Base-by-base conservation (phyloP, 2,329 filamentous ascomycete genomes). In the Hawksworthiomyces lignivorus region DNA sequence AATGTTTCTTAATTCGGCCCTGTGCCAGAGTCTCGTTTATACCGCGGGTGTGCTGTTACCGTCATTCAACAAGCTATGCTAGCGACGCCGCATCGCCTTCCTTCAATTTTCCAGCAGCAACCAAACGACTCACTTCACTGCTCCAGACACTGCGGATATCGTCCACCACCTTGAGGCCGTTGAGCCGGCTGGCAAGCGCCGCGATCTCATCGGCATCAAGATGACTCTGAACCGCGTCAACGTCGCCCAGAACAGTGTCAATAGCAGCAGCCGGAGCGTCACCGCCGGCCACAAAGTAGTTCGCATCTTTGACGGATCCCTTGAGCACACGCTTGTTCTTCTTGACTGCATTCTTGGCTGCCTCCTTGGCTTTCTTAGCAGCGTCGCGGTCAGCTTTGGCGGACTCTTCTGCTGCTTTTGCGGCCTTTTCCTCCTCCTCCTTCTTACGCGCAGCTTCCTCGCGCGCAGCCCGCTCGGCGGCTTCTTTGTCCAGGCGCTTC, bases 291-390 rank as follows among this genome's bases (percentile, higher is more conserved):
- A 96, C 70, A 63, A 98, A 96, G 80, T 98, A 98, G 75, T 96
- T 96, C 57, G 86, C 89, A 53, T 98, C 92, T 76, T 98, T 98
- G 67, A 90, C 85, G 51, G 86, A 88, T 48, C 80, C 82, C 65
- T 94, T 88, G 55, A 98, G 81, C 36, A 97, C 84, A 73, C 92
- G 87, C 79, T 96, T 96, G 79, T 98, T 98, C 85, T 98, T 98
- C 84, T 98, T 98, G 57, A 92, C 84, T 12, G 92, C 92, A 59
- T 88, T 96, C 81, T 98, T 98, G 45, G 92, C 92, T 2, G 90
- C 90, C 68, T 98, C 92, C 74, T 97, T 98, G 47, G 85, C 83
- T 77, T 98, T 98, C 80, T 97, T 98, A 57, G 70, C 70, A 50
- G 84, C 76, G 53, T 90, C 88, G 53, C 84, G 85, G 44, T 87